Percentiles rank a stretch among this genome's conserved stretches.
phyloP scores from a whole-genome alignment of 179 eudicot genomes.

The Drosera spatulata region DNA sequence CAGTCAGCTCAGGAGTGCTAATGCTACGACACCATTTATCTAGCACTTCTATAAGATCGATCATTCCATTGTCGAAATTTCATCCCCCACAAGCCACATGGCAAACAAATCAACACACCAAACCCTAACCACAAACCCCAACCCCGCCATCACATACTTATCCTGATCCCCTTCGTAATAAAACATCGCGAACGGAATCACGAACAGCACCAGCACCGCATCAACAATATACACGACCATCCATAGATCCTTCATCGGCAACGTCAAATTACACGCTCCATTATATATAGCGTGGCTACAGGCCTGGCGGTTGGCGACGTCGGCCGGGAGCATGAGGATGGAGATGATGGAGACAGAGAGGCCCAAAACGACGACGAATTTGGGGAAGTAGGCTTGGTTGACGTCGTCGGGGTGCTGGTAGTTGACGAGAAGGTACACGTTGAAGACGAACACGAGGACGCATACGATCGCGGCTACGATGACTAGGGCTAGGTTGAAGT shows the following conservation, averaged over 20 bases:
- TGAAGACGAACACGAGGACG: conserved; percentile 69
- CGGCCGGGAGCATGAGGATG: conserved; percentile 96
- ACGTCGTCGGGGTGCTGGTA: conserved; percentile 94
- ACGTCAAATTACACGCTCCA: conserved; percentile 83
- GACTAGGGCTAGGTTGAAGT: conserved; percentile 89
- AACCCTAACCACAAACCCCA: too few relatives aligned
- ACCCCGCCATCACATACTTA: conserved; percentile 28
- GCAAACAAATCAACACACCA: too few relatives aligned
- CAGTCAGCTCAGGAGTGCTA: too few relatives aligned
- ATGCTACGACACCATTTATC: too few relatives aligned
- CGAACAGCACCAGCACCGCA: conserved; percentile 82
- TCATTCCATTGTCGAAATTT: too few relatives aligned
- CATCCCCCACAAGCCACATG: too few relatives aligned
- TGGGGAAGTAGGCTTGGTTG: conserved; percentile 93
- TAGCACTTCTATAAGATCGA: too few relatives aligned
- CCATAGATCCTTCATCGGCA: conserved; percentile 97
- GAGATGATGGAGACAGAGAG: conserved; percentile 85
- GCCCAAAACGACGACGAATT: conserved; percentile 92
- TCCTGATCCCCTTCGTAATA: conserved; percentile 98
- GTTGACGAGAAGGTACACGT: conserved; percentile 76
- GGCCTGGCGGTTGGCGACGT: conserved; percentile 94
- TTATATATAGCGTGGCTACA: conserved; percentile 83
- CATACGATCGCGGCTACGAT: conserved; percentile 74
- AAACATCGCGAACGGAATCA: conserved; percentile 95
- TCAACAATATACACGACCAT: conserved; percentile 71